Evolutionary conservation across 2,329 filamentous ascomycete genomes (phyloP), one percentile per base, ranked within the genome.

Genomic region (Claviceps paspali): DNA sequence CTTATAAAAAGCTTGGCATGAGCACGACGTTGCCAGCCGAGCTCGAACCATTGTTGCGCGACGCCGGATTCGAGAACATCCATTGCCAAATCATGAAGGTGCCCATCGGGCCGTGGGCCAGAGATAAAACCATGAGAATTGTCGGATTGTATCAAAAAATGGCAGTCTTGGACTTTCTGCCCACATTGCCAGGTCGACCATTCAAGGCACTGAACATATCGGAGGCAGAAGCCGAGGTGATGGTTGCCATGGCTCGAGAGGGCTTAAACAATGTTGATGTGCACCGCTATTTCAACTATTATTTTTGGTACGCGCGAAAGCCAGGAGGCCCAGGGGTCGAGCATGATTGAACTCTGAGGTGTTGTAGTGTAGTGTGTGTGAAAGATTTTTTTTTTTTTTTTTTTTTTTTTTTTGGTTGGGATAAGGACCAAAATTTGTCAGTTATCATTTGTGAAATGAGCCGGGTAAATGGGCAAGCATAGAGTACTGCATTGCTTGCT

Each of bases 91-190:
- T 62, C 19, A 50, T 56, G 35, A 54, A 56, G 38, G 53, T 62
- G 15, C 58, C 60, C 21, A 48, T 62, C 33, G 57, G 59, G 9
- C 38, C 49, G 8, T 62, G 59, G 59, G 47, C 57, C 22, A 44
- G 38, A 34, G 47, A 42, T 42, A 46, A 36, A 52, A 59, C 44
- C 51, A 38, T 43, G 37, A 56, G 60, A 37, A 51, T 57, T 23
- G 52, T 58, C 2, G 60, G 60, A 14, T 46, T 59, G 22, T 57
- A 61, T 38, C 60, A 57, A 52, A 51, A 59, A 35, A 54, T 57
- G 14, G 51, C 54, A 19, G 44, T 60, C 22, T 40, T 54, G 19
- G 55, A 57, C 28, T 51, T 57, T 15, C 48, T 62, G 7, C 53
- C 56, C 42, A 56, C 60, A 3, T 46, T 56, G n/a, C 50, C 55